Conservation (phyloP, 208 protist genomes). For the Strigomonas galati region DNA sequence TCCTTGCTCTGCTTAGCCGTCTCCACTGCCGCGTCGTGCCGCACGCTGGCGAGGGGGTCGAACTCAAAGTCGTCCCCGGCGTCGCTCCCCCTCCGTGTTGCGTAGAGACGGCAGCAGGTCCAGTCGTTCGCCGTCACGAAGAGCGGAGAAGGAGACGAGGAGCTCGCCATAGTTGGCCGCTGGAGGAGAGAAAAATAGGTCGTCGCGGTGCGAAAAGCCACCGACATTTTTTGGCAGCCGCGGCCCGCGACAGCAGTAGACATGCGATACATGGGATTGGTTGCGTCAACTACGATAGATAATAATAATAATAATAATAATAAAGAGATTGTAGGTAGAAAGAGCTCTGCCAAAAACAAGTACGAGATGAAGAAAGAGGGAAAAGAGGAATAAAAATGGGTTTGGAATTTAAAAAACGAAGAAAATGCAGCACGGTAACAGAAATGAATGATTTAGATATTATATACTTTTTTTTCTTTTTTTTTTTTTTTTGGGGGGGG, state of each 20-base stretch:
- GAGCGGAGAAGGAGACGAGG: background rate
- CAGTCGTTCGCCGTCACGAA: background rate
- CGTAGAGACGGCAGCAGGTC: background rate
- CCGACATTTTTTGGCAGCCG: too few species aligned
- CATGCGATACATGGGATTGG: too few species aligned
- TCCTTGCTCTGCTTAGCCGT: slow-evolving; percentile 59
- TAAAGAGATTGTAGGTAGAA: too few species aligned
- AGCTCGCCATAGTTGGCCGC: too few species aligned
- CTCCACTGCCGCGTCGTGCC: slow-evolving; percentile 69
- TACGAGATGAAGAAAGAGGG: background rate
- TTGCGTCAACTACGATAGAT: too few species aligned
- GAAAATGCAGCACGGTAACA: background rate
- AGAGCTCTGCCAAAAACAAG: too few species aligned
- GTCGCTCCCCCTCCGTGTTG: background rate
- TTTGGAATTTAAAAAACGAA: background rate
- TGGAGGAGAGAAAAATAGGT: too few species aligned
- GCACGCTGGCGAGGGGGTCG: slow-evolving; percentile 74
- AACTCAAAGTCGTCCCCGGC: slow-evolving; percentile 54
- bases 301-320: too few species aligned
- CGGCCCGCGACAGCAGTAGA: too few species aligned
- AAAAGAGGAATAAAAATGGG: slow-evolving; percentile 5
- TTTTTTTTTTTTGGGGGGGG: slow-evolving; percentile 1
- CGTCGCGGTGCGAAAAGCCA: too few species aligned
- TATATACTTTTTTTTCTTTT: background rate
- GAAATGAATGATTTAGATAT: background rate